Base-by-base conservation (phyloP, 805 yeast species). In the Cyberlindnera suaveolens region DNA sequence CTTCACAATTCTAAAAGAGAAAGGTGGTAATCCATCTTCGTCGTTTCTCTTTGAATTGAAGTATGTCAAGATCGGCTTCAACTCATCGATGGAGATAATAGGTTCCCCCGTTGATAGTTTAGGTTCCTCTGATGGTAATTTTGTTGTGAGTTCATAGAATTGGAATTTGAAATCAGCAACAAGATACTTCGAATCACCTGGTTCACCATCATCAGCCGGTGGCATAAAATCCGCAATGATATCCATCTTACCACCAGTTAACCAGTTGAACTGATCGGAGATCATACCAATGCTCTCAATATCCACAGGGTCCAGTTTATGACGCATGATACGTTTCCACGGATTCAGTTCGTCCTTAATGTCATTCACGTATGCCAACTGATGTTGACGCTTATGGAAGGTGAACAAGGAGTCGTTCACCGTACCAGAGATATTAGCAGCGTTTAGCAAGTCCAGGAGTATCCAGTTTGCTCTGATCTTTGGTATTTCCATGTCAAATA, bases 341-440 rank as follows among this genome's bases (percentile, higher is more conserved):
- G 75, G 71, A 9, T 62, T 53, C 17, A 62, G 49, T 39, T 68
- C 68, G 27, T 61, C 62, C 20, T 60, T 60, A 30, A 64, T 50
- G 43, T 65, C 68, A 31, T 59, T 62, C 29, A 72, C 67, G 48
- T 70, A 71, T 0, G 77, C 75, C 46, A 71, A 62, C 43, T 74
- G 72, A 46, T 75, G 73, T 56, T 84, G 91, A 52, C 85, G 75
- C 56, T 83, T 83, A 53, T 85, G 93, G 18, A 85, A 71, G 1
- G 89, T 82, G 63, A 85, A 84, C 61, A 85, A 67, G 1, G 93
- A 78, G 42, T 82, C 82, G 54, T 84, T 82, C 13, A 85, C 68
- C 0, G 90, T 77, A 0, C 95, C 95, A 14, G 85, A 78, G 29
- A 82, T 78, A 39, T 81, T 78, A 43, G 72, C 71, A 13, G 89